phyloP scores from a whole-genome alignment of 345 rosid genomes.

The Brassica rapa region DNA sequence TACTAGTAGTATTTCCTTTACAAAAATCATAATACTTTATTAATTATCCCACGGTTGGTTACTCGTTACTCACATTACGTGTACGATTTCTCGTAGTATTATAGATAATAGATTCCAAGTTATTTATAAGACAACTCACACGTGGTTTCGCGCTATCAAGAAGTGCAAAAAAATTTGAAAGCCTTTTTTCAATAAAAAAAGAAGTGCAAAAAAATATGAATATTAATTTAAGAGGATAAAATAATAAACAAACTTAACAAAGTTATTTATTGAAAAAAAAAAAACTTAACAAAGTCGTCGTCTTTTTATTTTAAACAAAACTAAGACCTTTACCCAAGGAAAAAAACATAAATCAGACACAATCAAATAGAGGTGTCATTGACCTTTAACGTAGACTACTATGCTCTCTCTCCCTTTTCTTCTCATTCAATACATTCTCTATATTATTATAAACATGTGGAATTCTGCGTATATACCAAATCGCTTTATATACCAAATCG shows the following conservation, averaged over 20 bases:
- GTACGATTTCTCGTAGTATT: not conserved
- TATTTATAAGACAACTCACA: not conserved
- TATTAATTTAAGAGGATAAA: not conserved
- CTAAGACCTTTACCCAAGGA: not conserved
- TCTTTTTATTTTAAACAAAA: not conserved
- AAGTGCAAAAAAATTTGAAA: not conserved
- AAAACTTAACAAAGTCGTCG: not conserved
- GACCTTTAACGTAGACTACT: constrained; percentile 25
- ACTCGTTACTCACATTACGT: not conserved
- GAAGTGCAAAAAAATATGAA: not conserved
- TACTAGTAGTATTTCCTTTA: not conserved
- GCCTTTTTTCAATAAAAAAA: too few species aligned
- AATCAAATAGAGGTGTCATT: constrained; percentile 27
- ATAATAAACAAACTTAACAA: not conserved
- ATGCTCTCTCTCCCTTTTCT: constrained; percentile 23
- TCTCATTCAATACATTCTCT: constrained; percentile 26
- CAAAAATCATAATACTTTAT: not conserved
- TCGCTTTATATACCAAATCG: constrained; percentile 9
- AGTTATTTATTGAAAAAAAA: too few species aligned
- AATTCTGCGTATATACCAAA: constrained; percentile 17
- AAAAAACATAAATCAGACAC: not conserved
- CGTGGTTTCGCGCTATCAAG: constrained; percentile 6
- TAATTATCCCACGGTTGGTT: not conserved
- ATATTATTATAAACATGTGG: constrained; percentile 12
- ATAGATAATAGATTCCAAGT: not conserved